A percentile compares a stretch with the other conserved stretches of the same genome.
phyloP scores from a whole-genome alignment of 1,139 yeast genomes.

The Kodamaea derodonti region DNA sequence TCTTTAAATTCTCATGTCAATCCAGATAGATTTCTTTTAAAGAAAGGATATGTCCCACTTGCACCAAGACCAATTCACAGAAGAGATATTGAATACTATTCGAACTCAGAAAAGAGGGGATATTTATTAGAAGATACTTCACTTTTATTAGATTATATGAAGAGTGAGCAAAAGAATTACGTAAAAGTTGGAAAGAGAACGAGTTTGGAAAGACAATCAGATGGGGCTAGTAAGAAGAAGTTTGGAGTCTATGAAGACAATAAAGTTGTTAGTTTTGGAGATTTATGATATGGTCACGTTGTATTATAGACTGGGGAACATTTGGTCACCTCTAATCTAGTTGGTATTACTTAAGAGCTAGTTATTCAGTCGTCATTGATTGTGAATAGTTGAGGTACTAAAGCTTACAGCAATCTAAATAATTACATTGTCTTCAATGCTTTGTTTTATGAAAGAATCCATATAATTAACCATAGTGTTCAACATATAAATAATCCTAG shows the following conservation, averaged over 20 bases:
- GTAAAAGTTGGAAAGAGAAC: conserved; percentile 20
- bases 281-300: neutral
- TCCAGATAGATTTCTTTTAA: conserved; percentile 66
- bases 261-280: conserved; percentile 5
- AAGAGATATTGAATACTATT: conserved; percentile 76
- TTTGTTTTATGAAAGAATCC: too few species aligned
- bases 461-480: too few species aligned
- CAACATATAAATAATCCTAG: too few species aligned
- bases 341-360: too few species aligned
- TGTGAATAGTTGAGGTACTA: too few species aligned
- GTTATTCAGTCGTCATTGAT: too few species aligned
- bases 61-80: conserved; percentile 83
- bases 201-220: conserved; percentile 29
- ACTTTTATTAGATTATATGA: conserved; percentile 37
- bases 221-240: conserved; percentile 26
- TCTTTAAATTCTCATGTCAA: conserved; percentile 72
- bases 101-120: conserved; percentile 70
- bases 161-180: conserved; percentile 11
- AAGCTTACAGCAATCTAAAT: too few species aligned
- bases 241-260: conserved; percentile 16
- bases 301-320: too few species aligned
- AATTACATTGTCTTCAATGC: too few species aligned
- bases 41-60: conserved; percentile 76
- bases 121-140: conserved; percentile 50
- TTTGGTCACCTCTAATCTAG: too few species aligned